phyloP scores from a whole-genome alignment of 495 filamentous ascomycete genomes.

The Trichoderma orchidacearum region DNA sequence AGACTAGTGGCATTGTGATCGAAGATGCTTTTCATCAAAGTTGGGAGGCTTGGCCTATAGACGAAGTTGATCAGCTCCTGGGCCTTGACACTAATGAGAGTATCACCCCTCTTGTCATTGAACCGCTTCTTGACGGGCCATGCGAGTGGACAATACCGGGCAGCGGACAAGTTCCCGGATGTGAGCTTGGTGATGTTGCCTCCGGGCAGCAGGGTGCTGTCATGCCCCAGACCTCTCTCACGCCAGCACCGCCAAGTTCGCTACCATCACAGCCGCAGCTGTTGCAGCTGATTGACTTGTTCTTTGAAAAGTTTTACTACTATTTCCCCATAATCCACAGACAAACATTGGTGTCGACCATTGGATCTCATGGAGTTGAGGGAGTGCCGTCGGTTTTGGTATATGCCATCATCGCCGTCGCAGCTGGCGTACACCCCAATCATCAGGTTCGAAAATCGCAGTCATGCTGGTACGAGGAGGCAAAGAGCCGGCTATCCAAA shows the following conservation, averaged over 20 bases:
- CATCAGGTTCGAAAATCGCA: neutral
- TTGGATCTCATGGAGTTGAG: neutral
- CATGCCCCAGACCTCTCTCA: neutral
- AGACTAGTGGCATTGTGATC: neutral
- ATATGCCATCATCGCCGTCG: neutral
- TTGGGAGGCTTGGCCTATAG: neutral
- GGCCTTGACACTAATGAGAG: neutral
- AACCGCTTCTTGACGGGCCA: neutral
- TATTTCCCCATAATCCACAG: neutral
- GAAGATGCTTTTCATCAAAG: neutral
- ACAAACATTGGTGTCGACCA: neutral
- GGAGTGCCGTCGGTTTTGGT: neutral
- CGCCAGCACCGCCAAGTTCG: neutral
- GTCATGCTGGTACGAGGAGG: neutral
- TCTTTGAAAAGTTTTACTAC: neutral
- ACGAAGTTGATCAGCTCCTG: neutral
- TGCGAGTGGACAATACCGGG: neutral
- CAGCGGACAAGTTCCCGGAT: neutral
- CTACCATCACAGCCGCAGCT: neutral
- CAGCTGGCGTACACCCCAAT: neutral
- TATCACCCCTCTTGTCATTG: neutral
- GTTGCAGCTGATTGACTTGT: neutral
- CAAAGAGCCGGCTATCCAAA: neutral
- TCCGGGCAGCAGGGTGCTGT: neutral
- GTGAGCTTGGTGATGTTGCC: neutral